A percentile compares a stretch with the other conserved stretches of the same genome.
Evolutionary conservation across 345 rosid genomes (phyloP).

Genomic region (Arabidopsis arenosa): DNA sequence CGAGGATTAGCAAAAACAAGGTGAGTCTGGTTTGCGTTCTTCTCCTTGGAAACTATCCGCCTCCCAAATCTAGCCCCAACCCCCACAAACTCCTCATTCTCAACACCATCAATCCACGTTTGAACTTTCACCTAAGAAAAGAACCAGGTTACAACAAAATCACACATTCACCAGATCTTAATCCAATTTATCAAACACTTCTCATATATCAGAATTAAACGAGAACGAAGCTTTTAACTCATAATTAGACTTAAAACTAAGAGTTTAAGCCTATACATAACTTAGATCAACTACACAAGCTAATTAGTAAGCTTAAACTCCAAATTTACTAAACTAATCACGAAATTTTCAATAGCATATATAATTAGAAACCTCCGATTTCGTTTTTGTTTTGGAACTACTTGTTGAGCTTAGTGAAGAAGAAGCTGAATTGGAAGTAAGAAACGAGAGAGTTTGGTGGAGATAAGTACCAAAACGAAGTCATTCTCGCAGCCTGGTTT

Average conservation of each 20-base stretch:
- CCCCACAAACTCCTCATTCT: constrained; percentile 88
- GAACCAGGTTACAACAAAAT: constrained; percentile 13
- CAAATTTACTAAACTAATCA: neutral
- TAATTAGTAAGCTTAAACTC: neutral
- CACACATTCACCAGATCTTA: constrained; percentile 32
- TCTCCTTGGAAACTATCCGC: constrained; percentile 88
- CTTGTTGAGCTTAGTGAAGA: constrained; percentile 20
- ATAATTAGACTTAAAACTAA: neutral
- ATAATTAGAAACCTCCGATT: constrained; percentile 16
- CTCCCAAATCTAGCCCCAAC: constrained; percentile 96
- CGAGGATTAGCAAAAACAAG: constrained; percentile 85
- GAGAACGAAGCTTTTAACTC: neutral
- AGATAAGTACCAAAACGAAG: constrained; percentile 79
- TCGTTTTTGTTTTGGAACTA: neutral
- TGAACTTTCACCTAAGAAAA: constrained; percentile 87
- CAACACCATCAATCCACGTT: constrained; percentile 83
- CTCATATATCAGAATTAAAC: neutral
- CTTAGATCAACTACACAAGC: constrained; percentile 32
- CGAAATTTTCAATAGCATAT: neutral
- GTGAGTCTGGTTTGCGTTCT: constrained; percentile 75
- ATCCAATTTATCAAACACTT: neutral
- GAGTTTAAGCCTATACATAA: neutral
- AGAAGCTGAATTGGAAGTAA: constrained; percentile 43
- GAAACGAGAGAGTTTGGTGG: constrained; percentile 35
- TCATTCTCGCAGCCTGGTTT: constrained; percentile 99